Conservation (phyloP, 2,329 filamentous ascomycete genomes). For the Monilinia vaccinii-corymbosi region DNA sequence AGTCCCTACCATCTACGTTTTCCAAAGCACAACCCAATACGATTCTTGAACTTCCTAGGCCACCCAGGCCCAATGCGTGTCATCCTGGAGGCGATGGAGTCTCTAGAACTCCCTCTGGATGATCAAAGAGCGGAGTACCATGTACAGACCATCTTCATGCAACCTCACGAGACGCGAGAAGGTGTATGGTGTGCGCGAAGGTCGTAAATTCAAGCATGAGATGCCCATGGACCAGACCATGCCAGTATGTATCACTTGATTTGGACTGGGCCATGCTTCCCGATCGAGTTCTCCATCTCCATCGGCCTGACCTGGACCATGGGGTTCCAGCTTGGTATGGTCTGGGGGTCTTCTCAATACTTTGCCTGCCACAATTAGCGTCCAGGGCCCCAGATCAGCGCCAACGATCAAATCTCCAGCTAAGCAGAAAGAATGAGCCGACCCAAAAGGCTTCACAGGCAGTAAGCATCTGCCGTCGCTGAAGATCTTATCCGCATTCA, state of each 20-base stretch:
- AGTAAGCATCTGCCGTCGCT: no score
- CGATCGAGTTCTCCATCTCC: conserved; percentile 25
- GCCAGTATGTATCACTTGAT: conserved; percentile 40
- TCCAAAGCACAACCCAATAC: no score
- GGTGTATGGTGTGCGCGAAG: conserved; percentile 56
- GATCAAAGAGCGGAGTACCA: neutral
- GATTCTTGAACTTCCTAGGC: no score
- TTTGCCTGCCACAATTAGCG: neutral
- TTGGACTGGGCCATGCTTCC: conserved; percentile 59
- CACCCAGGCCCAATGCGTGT: no score
- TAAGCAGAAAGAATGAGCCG: no score
- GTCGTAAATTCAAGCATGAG: conserved; percentile 83
- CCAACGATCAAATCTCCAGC: no score
- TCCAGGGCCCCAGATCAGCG: no score
- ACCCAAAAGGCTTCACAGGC: no score
- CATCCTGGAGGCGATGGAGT: no score
- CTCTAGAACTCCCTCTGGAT: neutral
- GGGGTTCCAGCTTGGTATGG: neutral
- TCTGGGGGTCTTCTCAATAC: neutral
- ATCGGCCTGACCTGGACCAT: conserved; percentile 20
- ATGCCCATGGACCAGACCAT: conserved; percentile 65
- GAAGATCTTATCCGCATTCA: no score
- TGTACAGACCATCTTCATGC: neutral
- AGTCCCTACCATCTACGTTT: no score
- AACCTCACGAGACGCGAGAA: conserved; percentile 38